Evolutionary conservation across 805 yeast species (phyloP).

Genomic region (Wickerhamomyces strasburgensis): DNA sequence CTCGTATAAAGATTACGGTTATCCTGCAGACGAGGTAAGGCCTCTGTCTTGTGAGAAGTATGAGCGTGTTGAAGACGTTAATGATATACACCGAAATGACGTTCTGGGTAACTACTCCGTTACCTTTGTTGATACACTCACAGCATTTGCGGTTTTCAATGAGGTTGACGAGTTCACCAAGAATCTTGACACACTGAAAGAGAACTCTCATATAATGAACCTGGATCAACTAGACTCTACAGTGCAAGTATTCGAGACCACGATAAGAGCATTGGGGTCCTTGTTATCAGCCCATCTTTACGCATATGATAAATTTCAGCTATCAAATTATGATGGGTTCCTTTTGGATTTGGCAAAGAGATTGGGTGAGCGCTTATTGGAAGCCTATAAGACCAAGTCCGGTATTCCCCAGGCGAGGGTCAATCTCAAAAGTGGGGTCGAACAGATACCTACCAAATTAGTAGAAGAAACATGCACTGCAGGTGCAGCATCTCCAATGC

Average conservation of each 20-base stretch:
- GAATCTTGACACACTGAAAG: conserved; percentile 31
- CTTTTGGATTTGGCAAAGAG: conserved; percentile 69
- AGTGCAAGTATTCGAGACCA: conserved; percentile 84
- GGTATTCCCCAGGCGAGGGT: conserved; percentile 79
- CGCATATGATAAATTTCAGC: conserved; percentile 36
- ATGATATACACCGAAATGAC: conserved; percentile 65
- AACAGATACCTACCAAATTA: conserved; percentile 36
- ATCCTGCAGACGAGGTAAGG: conserved; percentile 75
- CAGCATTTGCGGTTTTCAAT: conserved; percentile 69
- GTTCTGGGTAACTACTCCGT: conserved; percentile 79
- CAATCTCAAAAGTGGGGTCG: conserved; percentile 53
- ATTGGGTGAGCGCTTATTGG: conserved; percentile 63
- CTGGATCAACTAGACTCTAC: conserved; percentile 42
- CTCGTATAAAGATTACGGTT: conserved; percentile 63
- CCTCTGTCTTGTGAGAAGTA: conserved; percentile 71
- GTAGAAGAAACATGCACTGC: conserved; percentile 76
- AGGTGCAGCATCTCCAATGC: conserved; percentile 78
- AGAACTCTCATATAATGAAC: conserved; percentile 40
- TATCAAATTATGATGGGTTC: conserved; percentile 59
- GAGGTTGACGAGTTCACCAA: conserved; percentile 52
- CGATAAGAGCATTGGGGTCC: conserved; percentile 81
- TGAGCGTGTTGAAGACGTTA: conserved; percentile 54
- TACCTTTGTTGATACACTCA: conserved; percentile 75
- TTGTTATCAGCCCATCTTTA: conserved; percentile 72
- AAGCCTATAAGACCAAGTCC: conserved; percentile 60